Evolutionary conservation across 2,329 filamentous ascomycete genomes (phyloP), one percentile per base, ranked within the genome.

Genomic region (Xylaria arbuscula): DNA sequence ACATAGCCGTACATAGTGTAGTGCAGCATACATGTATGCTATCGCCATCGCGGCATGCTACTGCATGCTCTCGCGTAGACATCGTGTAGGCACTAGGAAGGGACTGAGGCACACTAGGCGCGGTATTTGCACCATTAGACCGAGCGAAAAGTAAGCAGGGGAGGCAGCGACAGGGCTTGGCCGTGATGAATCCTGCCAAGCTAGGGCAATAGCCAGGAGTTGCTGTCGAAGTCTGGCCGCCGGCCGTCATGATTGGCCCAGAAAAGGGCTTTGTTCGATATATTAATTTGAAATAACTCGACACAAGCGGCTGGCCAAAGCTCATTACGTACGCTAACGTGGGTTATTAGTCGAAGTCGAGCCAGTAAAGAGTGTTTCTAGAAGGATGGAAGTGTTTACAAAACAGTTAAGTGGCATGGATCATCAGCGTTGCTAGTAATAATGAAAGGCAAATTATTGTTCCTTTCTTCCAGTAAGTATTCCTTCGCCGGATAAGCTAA

Each of bases 251-350:
- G 55, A 57, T 57, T 57, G 55, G 55, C 10, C 8, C 10, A 19
- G 2, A 3, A 32, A 7, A 45, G 9, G 15, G 9, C 15, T 15
- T 24, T 7, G 55, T 24, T 57, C 22, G 22, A 45, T 45, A 57
- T 57, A 32, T 6, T 9, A 45, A 57, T 57, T 57, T 57, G 55
- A 57, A 57, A 57, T 57, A 42, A 45, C 15, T 9, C 36, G 36
- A 56, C 54, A 32, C 24, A 51, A 51, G 24, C 24, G 24, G 48
- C 24, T 28, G 15, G 10, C 32, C 48, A 32, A 51, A 32, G n/a
- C 47, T 28, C 47, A 50, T 28, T 47, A 50, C 19, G 19, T 50
- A 13, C 19, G 13, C 47, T 50, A 45, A 42, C 28, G 3, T 38
- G 28, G 11, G 45, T 10, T 22, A 24, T 13, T 22, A 28, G 28